A percentile compares a stretch with the other conserved stretches of the same genome.
Evolutionary conservation across 148 eudicot species (phyloP).

Genomic region (Salicornia ramosissima): DNA sequence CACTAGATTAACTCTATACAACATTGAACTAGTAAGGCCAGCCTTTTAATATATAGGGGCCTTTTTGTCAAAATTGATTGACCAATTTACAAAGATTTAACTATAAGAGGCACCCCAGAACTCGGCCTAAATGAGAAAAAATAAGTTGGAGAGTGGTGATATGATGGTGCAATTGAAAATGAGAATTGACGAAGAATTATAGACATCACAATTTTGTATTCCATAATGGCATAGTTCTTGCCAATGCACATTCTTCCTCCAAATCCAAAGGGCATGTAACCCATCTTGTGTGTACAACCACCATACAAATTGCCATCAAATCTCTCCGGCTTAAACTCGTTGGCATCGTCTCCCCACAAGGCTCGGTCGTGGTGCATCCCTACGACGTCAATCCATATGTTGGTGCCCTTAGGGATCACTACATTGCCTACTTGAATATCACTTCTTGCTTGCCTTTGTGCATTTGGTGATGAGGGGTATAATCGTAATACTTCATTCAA

Average conservation of each 20-base stretch:
- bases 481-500: slow-evolving; percentile 75
- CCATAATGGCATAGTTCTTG: slow-evolving; percentile 56
- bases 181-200: slow-evolving; percentile 53
- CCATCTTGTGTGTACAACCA: slow-evolving; percentile 77
- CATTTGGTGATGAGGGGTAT: slow-evolving; percentile 84
- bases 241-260: slow-evolving; percentile 97
- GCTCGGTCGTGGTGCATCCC: slow-evolving; percentile 72
- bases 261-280: slow-evolving; percentile 85
- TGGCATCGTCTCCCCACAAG: slow-evolving; percentile 72
- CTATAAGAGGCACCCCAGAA: slow-evolving; percentile 55
- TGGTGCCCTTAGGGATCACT: slow-evolving; percentile 59
- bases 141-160: slow-evolving; percentile 56
- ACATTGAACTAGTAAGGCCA: too few species aligned
- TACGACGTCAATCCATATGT: slow-evolving; percentile 83
- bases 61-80: not conserved
- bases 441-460: slow-evolving; percentile 55
- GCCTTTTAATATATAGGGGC: too few species aligned
- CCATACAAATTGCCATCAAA: slow-evolving; percentile 50
- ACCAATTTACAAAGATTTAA: slow-evolving; percentile 30
- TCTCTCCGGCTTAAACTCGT: slow-evolving; percentile 74
- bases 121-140: slow-evolving; percentile 68
- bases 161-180: slow-evolving; percentile 54
- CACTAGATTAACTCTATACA: too few species aligned
- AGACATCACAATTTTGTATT: slow-evolving; percentile 63
- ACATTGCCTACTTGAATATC: slow-evolving; percentile 46